Percentiles rank a stretch among this genome's conserved stretches.
These are phyloP conservation scores for Trichophyton verrucosum DNA, from an alignment of 2,329 filamentous ascomycete genomes.

Conservation along the genomic window DNA sequence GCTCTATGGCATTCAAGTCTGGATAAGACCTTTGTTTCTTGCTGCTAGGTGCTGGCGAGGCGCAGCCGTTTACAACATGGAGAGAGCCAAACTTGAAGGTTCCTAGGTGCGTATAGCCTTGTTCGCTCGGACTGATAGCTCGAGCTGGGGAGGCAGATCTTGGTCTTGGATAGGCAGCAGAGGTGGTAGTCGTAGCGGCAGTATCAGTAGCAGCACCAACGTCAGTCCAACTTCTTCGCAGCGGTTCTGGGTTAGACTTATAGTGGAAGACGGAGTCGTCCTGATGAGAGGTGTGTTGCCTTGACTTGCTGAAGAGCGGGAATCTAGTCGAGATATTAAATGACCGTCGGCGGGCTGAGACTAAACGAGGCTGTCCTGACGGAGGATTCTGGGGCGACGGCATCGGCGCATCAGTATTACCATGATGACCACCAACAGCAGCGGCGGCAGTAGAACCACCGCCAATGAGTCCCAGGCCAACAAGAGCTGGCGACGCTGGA, in stretches of 20 bases:
- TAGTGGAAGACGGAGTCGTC: background rate
- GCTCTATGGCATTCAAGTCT: background rate
- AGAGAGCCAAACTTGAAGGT: conserved; percentile 2
- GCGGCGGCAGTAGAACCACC: background rate
- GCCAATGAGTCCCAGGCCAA: too few species aligned
- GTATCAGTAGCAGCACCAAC: background rate
- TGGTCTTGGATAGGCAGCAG: background rate
- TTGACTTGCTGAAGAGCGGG: background rate
- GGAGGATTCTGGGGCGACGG: background rate
- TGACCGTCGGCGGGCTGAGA: conserved; percentile 4
- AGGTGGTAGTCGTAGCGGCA: background rate
- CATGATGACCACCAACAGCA: background rate
- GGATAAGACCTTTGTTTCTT: conserved; percentile 1
- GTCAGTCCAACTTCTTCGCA: conserved; percentile 1
- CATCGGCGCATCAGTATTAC: background rate
- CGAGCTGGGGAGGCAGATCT: background rate
- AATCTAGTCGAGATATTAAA: background rate
- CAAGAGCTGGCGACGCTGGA: background rate
- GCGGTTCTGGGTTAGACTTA: background rate
- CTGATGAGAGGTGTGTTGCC: background rate
- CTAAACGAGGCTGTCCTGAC: background rate
- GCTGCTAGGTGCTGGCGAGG: background rate
- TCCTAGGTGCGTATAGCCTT: background rate
- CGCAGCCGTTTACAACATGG: background rate
- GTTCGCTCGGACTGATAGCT: background rate